phyloP scores from a whole-genome alignment of 2,329 filamentous ascomycete genomes.

The Aureobasidium namibiae region DNA sequence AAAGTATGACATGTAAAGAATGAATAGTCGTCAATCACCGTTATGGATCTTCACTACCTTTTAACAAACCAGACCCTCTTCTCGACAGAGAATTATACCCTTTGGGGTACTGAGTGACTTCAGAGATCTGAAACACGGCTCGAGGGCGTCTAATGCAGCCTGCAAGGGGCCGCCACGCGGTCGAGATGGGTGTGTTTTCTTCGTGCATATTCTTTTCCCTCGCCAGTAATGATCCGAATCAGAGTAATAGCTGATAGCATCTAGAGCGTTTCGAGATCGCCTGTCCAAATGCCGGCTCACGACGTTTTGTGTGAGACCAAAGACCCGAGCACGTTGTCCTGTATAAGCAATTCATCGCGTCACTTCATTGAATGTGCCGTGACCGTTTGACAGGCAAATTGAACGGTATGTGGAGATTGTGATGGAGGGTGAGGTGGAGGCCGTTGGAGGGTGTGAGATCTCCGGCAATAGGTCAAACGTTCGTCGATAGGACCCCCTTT shows the following conservation, averaged over 20 bases:
- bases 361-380: neutral
- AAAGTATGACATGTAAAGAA: neutral
- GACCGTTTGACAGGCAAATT: neutral
- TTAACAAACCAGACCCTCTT: neutral
- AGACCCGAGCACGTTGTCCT: neutral
- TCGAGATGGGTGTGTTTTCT: neutral
- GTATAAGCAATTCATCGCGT: neutral
- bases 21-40: neutral
- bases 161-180: conserved; percentile 5
- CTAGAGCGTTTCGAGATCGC: neutral
- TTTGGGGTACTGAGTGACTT: neutral
- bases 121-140: conserved; percentile 4
- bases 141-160: conserved; percentile 1
- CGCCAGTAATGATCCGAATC: neutral
- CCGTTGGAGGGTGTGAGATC: conserved; percentile 3
- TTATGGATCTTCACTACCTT: neutral
- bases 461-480: conserved; percentile 8
- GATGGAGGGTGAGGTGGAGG: neutral
- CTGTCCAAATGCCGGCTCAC: neutral
- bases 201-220: neutral
- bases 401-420: neutral
- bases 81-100: neutral
- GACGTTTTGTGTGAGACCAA: neutral
- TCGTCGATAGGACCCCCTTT: neutral
- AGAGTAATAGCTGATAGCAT: neutral